Percentiles rank a stretch among this genome's conserved stretches.
These are phyloP conservation scores for Mycosphaerella sp. DNA, from an alignment of 2,329 filamentous ascomycete genomes.

Conservation along the genomic window DNA sequence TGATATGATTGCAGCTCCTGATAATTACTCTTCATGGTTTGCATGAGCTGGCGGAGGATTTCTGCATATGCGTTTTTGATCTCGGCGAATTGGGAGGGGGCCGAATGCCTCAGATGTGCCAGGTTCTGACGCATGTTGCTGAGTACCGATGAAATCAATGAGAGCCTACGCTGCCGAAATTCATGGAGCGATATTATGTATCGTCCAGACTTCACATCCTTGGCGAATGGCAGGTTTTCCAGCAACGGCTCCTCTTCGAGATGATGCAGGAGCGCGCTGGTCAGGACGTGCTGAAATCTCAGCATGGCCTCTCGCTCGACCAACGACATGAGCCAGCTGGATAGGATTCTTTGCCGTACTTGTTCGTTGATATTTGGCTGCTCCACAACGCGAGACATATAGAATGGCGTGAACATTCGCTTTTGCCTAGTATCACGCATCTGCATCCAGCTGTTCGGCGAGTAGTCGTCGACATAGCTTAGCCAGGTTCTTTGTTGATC, in stretches of 20 bases:
- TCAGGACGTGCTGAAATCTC: slow-evolving; percentile 55
- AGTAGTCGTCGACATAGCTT: slow-evolving; percentile 51
- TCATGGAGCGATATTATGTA: slow-evolving; percentile 48
- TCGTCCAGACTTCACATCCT: slow-evolving; percentile 28
- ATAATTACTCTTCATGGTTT: slow-evolving; percentile 55
- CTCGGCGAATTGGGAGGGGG: slow-evolving; percentile 28
- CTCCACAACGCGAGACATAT: slow-evolving; percentile 37
- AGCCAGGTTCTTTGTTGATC: slow-evolving; percentile 45
- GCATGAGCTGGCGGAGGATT: slow-evolving; percentile 53
- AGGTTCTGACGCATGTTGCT: slow-evolving; percentile 53
- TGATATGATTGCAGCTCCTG: slow-evolving; percentile 42
- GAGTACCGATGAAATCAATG: slow-evolving; percentile 50
- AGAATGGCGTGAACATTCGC: slow-evolving; percentile 42
- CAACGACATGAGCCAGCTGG: slow-evolving; percentile 49
- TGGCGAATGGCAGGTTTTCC: slow-evolving; percentile 52
- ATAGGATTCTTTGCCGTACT: slow-evolving; percentile 46
- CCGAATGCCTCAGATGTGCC: not conserved
- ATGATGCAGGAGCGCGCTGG: slow-evolving; percentile 48
- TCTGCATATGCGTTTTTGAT: slow-evolving; percentile 45
- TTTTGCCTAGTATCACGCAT: slow-evolving; percentile 42
- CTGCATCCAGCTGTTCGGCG: slow-evolving; percentile 45
- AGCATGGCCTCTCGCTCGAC: slow-evolving; percentile 55
- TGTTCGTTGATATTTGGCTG: slow-evolving; percentile 40
- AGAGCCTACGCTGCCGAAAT: slow-evolving; percentile 49
- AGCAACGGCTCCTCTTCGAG: slow-evolving; percentile 45